Evolutionary conservation across 2,329 filamentous ascomycete genomes (phyloP).

Genomic region (Chaetomiaceae sp.): DNA sequence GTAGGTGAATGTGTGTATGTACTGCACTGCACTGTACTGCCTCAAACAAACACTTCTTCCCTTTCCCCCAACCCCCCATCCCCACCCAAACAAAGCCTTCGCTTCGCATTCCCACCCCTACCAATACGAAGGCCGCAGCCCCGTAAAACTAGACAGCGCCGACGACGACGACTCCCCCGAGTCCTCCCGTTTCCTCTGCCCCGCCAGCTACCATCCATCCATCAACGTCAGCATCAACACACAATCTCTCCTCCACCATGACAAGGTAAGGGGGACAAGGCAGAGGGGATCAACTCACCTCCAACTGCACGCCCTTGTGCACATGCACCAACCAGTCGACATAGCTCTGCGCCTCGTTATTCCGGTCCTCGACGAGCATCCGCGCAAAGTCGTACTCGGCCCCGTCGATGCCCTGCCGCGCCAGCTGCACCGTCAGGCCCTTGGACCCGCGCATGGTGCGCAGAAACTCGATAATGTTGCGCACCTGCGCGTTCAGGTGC

Average conservation of each 20-base stretch:
- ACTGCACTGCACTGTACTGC: too few relatives aligned
- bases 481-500: conserved; percentile 88
- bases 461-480: conserved; percentile 88
- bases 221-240: too few relatives aligned
- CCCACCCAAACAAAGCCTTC: too few relatives aligned
- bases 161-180: conserved; percentile 44
- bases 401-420: conserved; percentile 86
- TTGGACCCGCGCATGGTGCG: conserved; percentile 78
- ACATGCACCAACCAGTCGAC: conserved; percentile 98
- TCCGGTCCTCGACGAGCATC: conserved; percentile 86
- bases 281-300: conserved; percentile 50
- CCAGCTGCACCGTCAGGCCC: conserved; percentile 82
- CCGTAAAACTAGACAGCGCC: conserved; percentile 39
- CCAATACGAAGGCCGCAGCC: conserved; percentile 32
- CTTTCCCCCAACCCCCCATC: background rate
- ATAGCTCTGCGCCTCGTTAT: conserved; percentile 96
- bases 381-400: conserved; percentile 96
- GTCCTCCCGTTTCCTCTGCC: conserved; percentile 68
- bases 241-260: background rate
- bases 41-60: background rate
- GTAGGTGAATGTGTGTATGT: too few relatives aligned
- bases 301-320: conserved; percentile 87
- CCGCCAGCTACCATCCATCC: conserved; percentile 51
- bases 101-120: too few relatives aligned
- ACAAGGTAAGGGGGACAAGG: background rate